Conservation (phyloP, 441 rosid species). For the Pelargonium myrrhifolium region DNA sequence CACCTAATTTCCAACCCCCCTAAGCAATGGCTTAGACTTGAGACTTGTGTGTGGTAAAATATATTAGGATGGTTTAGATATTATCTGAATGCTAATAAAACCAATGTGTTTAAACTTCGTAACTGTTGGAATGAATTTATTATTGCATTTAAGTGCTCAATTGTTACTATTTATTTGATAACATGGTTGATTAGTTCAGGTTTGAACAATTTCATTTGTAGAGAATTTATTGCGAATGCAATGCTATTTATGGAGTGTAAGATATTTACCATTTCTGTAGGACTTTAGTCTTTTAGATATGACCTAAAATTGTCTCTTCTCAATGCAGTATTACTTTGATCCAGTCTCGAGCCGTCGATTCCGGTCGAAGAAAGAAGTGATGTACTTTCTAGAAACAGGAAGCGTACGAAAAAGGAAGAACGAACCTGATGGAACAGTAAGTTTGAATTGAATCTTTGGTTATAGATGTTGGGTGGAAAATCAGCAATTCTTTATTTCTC, state of each 20-base stretch:
- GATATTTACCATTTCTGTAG: neutral
- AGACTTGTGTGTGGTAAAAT: too few species aligned
- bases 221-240: neutral
- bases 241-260: neutral
- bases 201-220: neutral
- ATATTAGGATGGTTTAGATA: neutral
- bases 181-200: too few species aligned
- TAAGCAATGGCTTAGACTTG: too few species aligned
- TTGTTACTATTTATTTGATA: too few species aligned
- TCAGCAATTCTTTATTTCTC: conserved; percentile 11
- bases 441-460: conserved; percentile 14
- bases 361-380: conserved; percentile 70
- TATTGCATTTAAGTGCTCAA: too few species aligned
- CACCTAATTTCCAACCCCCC: too few species aligned
- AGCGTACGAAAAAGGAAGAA: conserved; percentile 27
- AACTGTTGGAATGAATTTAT: too few species aligned
- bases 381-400: conserved; percentile 61
- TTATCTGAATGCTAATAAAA: neutral
- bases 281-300: conserved; percentile 5
- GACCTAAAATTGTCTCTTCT: conserved; percentile 9
- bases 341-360: conserved; percentile 48
- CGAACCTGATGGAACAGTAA: conserved; percentile 33
- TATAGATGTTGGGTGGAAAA: neutral
- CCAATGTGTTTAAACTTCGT: too few species aligned
- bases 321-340: conserved; percentile 62